Evolutionary conservation across 2,329 filamentous ascomycete species (phyloP).

Genomic region (Metarhizium humberi): DNA sequence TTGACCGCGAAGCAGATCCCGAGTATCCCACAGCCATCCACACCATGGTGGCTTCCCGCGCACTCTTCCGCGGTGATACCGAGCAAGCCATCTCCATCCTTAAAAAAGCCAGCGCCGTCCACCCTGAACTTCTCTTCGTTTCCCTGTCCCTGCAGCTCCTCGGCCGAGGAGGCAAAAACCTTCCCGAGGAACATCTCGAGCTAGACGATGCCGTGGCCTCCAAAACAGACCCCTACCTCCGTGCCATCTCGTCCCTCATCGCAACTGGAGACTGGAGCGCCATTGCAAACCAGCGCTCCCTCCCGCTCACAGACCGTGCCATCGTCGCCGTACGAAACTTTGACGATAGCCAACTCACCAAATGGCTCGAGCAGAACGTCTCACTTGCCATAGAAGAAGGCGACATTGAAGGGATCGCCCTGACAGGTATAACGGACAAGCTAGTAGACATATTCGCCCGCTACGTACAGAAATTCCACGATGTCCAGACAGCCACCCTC

Average conservation of each 20-base stretch:
- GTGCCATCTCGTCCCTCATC: slow-evolving; percentile 70
- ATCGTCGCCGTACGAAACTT: slow-evolving; percentile 64
- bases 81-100: slow-evolving; percentile 61
- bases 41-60: slow-evolving; percentile 68
- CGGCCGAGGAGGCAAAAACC: slow-evolving; percentile 35
- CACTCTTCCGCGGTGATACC: slow-evolving; percentile 63
- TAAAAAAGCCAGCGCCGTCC: slow-evolving; percentile 53
- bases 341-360: slow-evolving; percentile 49
- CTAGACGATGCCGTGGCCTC: slow-evolving; percentile 51
- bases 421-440: slow-evolving; percentile 66
- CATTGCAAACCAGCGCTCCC: slow-evolving; percentile 62
- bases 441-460: slow-evolving; percentile 67
- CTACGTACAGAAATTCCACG: slow-evolving; percentile 66
- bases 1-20: slow-evolving; percentile 31
- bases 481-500: slow-evolving; percentile 70
- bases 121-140: slow-evolving; percentile 58
- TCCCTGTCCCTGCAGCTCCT: slow-evolving; percentile 58
- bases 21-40: slow-evolving; percentile 46
- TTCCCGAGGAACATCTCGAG: slow-evolving; percentile 40
- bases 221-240: slow-evolving; percentile 68
- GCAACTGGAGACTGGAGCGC: slow-evolving; percentile 67
- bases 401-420: slow-evolving; percentile 67
- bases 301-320: slow-evolving; percentile 66
- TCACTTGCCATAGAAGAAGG: slow-evolving; percentile 52
- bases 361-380: slow-evolving; percentile 60